Evolutionary conservation across 129 eudicot genomes (phyloP).

Genomic region (Flaveria sonorensis): DNA sequence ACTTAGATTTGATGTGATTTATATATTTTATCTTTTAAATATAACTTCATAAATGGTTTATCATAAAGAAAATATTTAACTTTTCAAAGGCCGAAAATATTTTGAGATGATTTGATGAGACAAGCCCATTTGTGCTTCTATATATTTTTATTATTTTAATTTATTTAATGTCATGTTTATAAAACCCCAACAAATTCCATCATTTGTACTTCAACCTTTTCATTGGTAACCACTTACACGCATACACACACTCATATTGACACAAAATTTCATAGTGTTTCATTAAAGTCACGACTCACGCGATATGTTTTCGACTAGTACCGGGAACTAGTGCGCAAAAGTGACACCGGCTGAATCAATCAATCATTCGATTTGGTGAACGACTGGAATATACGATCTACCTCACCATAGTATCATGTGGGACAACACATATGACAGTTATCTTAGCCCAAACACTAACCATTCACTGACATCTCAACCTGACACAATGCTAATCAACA

Average conservation of each 20-base stretch:
- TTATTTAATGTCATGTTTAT: slow-evolving; percentile 19
- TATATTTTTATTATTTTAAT: background rate
- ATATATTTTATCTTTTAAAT: background rate
- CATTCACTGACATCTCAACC: slow-evolving; percentile 30
- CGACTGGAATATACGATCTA: slow-evolving; percentile 56
- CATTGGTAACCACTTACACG: too few relatives aligned
- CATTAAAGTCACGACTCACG: too few relatives aligned
- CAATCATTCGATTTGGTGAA: slow-evolving; percentile 15
- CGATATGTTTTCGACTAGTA: too few relatives aligned
- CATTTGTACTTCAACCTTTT: slow-evolving; percentile 24
- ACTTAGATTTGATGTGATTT: slow-evolving; percentile 11
- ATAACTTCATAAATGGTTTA: background rate
- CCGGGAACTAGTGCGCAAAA: background rate
- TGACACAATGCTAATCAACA: slow-evolving; percentile 40
- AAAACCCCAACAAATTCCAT: slow-evolving; percentile 26
- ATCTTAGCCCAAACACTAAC: slow-evolving; percentile 39
- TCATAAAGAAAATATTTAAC: background rate
- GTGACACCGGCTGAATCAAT: background rate
- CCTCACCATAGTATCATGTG: slow-evolving; percentile 50
- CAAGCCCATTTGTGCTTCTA: slow-evolving; percentile 12
- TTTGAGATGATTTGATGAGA: background rate
- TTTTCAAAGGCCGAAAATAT: background rate
- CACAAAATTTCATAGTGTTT: background rate
- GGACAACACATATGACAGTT: slow-evolving; percentile 48
- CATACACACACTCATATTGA: background rate